phyloP scores from a whole-genome alignment of 768 basidiomycete species.

The Asterophora parasitica region DNA sequence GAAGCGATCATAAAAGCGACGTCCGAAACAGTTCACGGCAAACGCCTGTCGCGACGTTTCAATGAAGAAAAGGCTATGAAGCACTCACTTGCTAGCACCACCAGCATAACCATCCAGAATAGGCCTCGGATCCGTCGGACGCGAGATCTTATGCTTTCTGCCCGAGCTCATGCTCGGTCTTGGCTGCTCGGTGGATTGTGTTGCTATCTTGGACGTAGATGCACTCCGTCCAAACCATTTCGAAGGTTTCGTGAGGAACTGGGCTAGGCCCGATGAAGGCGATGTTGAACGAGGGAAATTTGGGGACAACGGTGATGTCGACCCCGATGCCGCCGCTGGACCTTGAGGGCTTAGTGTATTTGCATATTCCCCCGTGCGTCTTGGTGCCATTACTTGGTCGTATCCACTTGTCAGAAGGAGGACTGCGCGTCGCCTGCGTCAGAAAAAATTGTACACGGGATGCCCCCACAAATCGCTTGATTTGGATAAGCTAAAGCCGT shows the following conservation, averaged over 20 bases:
- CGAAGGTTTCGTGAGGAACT: constrained; percentile 61
- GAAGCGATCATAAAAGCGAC: not conserved
- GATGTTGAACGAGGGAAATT: constrained; percentile 55
- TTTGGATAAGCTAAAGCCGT: not conserved
- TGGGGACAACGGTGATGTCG: constrained; percentile 30
- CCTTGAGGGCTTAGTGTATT: constrained; percentile 38
- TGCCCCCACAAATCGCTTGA: constrained; percentile 1
- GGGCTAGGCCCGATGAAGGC: constrained; percentile 59
- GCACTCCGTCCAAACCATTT: constrained; percentile 69
- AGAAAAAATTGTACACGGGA: constrained; percentile 4
- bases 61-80: constrained; percentile 4
- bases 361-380: constrained; percentile 37
- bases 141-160: constrained; percentile 77
- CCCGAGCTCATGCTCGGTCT: constrained; percentile 38
- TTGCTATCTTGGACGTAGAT: constrained; percentile 44
- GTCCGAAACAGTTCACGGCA: not conserved
- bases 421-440: constrained; percentile 5
- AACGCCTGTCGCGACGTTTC: not conserved
- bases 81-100: constrained; percentile 49
- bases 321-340: constrained; percentile 19
- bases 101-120: constrained; percentile 55
- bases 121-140: constrained; percentile 78
- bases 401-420: not conserved
- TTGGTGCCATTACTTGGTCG: constrained; percentile 40
- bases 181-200: constrained; percentile 36